phyloP scores from a whole-genome alignment of 345 rosid species.

The Brassica incana region DNA sequence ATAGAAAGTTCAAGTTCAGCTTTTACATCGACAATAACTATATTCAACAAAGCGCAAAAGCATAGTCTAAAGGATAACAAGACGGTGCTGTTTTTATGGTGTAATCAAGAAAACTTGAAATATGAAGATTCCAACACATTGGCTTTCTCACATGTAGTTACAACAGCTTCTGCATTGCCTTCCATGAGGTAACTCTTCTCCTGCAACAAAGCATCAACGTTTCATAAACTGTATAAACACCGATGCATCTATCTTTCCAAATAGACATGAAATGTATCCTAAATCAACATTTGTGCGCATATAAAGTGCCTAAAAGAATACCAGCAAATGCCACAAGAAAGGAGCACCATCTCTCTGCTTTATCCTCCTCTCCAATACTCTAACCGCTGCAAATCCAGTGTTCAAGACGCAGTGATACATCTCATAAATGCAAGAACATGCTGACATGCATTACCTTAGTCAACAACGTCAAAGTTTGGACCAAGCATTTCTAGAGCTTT shows the following conservation, averaged over 20 bases:
- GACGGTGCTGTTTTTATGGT: neutral
- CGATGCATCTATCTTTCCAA: neutral
- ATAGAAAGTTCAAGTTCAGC: slow-evolving; percentile 13
- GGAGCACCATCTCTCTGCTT: slow-evolving; percentile 66
- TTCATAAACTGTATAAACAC: neutral
- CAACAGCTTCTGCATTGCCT: slow-evolving; percentile 48
- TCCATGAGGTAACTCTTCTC: slow-evolving; percentile 56
- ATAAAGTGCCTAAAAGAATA: slow-evolving; percentile 7
- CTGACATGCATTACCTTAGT: slow-evolving; percentile 7
- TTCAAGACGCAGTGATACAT: neutral
- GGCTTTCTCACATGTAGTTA: slow-evolving; percentile 51
- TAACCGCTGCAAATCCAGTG: slow-evolving; percentile 42
- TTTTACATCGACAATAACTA: slow-evolving; percentile 15
- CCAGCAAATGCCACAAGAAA: slow-evolving; percentile 79
- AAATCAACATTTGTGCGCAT: neutral
- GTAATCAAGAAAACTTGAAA: slow-evolving; percentile 35
- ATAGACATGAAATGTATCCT: neutral
- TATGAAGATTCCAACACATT: slow-evolving; percentile 54
- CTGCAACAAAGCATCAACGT: slow-evolving; percentile 38
- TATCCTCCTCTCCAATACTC: slow-evolving; percentile 50
- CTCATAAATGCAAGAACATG: no score
- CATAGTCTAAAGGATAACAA: slow-evolving; percentile 1
- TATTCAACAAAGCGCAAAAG: neutral
- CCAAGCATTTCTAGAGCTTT: slow-evolving; percentile 59
- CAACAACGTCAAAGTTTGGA: slow-evolving; percentile 59